A percentile compares a stretch with the other conserved stretches of the same genome.
Conservation (phyloP, 257 asterid genomes). For the Forsythia suspensa region DNA sequence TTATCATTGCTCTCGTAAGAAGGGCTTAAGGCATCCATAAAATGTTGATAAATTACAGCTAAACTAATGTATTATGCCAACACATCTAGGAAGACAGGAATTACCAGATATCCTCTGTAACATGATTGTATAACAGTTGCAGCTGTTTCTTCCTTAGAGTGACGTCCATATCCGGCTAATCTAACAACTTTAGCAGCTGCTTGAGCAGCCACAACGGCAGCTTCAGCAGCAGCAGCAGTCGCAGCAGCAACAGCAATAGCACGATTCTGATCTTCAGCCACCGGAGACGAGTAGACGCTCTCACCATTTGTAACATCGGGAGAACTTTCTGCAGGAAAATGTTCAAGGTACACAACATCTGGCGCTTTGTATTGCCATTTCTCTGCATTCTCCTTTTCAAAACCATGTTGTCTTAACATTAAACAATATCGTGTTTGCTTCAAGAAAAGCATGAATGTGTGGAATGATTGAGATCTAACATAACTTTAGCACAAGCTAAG, state of each 20-base stretch:
- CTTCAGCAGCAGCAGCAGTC: constrained; percentile 93
- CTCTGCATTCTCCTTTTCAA: constrained; percentile 60
- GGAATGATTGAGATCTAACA: too few relatives aligned
- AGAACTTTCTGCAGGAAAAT: constrained; percentile 79
- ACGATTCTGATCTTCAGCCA: constrained; percentile 53
- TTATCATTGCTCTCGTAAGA: too few relatives aligned
- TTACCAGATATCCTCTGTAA: constrained; percentile 91
- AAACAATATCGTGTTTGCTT: background rate
- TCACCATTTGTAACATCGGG: constrained; percentile 61
- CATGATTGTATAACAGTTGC: constrained; percentile 72
- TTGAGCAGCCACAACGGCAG: constrained; percentile 83
- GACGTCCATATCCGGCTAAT: constrained; percentile 72
- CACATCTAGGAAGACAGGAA: background rate
- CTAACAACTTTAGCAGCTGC: constrained; percentile 89
- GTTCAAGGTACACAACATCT: constrained; percentile 83
- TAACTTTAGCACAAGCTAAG: background rate
- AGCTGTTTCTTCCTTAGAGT: constrained; percentile 71
- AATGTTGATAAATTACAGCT: too few relatives aligned
- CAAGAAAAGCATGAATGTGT: background rate
- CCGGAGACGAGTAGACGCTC: constrained; percentile 55
- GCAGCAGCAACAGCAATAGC: constrained; percentile 79
- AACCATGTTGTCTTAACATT: constrained; percentile 2
- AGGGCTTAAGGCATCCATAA: too few relatives aligned
- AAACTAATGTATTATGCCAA: background rate
- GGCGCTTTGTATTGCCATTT: constrained; percentile 77